Evolutionary conservation across 225 moss, liverwort and hornwort genomes (phyloP).

Genomic region (Takakia lepidozioides): DNA sequence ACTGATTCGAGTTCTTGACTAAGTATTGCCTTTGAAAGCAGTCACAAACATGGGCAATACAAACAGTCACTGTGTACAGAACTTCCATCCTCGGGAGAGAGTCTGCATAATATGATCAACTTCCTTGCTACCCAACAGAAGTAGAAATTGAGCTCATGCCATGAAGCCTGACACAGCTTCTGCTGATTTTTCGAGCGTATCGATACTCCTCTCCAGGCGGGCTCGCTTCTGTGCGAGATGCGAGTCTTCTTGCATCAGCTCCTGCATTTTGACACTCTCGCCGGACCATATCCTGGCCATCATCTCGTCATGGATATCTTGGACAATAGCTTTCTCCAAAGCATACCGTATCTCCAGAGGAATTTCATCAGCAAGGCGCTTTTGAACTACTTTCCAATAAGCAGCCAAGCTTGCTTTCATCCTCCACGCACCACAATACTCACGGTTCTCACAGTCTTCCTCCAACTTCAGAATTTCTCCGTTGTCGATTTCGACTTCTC

Average conservation of each 20-base stretch:
- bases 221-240: not conserved
- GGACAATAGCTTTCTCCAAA: constrained; percentile 9
- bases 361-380: constrained; percentile 19
- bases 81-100: too few relatives aligned
- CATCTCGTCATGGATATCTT: constrained; percentile 1
- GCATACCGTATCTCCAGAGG: constrained; percentile 19
- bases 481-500: too few relatives aligned
- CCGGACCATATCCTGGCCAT: constrained; percentile 6
- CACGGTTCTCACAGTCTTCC: too few relatives aligned
- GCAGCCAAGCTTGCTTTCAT: constrained; percentile 22
- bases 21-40: too few relatives aligned
- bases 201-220: constrained; percentile 8
- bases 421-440: constrained; percentile 13
- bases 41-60: too few relatives aligned
- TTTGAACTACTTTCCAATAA: constrained; percentile 28
- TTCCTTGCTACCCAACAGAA: too few relatives aligned
- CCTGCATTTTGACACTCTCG: not conserved
- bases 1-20: too few relatives aligned
- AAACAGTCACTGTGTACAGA: too few relatives aligned
- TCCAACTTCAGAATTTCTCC: too few relatives aligned
- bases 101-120: too few relatives aligned
- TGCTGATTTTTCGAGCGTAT: constrained; percentile 3
- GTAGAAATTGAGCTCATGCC: too few relatives aligned
- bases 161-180: constrained; percentile 1
- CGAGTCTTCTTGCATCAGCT: constrained; percentile 12